Conservation (phyloP, 164 flowering plant genomes). For the Vitis amurensis region DNA sequence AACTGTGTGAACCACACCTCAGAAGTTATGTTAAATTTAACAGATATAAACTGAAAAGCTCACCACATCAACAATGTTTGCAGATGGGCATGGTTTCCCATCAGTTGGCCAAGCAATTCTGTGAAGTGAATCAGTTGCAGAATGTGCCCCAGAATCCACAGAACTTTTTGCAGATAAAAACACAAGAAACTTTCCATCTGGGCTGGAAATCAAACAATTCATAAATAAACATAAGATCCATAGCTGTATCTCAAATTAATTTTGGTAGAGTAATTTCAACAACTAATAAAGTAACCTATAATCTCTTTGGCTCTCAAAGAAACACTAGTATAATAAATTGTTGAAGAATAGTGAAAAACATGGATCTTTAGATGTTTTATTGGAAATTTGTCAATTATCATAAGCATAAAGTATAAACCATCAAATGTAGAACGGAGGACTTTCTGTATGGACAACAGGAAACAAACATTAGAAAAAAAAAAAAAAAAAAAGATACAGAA, state of each 20-base stretch:
- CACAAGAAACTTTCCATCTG: conserved; percentile 80
- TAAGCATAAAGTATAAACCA: too few relatives aligned
- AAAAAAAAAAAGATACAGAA: too few relatives aligned
- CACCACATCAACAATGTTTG: conserved; percentile 74
- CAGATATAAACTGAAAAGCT: conserved; percentile 14
- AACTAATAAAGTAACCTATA: not conserved
- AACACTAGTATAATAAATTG: not conserved
- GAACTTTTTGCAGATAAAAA: conserved; percentile 77
- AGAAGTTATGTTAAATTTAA: not conserved
- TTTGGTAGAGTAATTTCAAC: not conserved
- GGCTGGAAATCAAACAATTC: conserved; percentile 44
- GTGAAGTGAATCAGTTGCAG: conserved; percentile 87
- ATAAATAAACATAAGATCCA: not conserved
- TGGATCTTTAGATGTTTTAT: not conserved
- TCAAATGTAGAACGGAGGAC: too few relatives aligned
- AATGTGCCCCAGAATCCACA: conserved; percentile 89
- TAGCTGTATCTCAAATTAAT: not conserved
- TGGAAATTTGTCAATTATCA: not conserved
- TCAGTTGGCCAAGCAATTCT: conserved; percentile 79
- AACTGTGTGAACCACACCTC: not conserved
- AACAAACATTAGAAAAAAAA: too few relatives aligned
- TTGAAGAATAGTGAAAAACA: not conserved
- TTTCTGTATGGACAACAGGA: too few relatives aligned
- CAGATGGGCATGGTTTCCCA: conserved; percentile 36
- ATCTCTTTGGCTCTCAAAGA: not conserved